Percentiles rank a stretch among this genome's conserved stretches.
Evolutionary conservation across 345 rosid species (phyloP).

Genomic region (Corymbia maculata): DNA sequence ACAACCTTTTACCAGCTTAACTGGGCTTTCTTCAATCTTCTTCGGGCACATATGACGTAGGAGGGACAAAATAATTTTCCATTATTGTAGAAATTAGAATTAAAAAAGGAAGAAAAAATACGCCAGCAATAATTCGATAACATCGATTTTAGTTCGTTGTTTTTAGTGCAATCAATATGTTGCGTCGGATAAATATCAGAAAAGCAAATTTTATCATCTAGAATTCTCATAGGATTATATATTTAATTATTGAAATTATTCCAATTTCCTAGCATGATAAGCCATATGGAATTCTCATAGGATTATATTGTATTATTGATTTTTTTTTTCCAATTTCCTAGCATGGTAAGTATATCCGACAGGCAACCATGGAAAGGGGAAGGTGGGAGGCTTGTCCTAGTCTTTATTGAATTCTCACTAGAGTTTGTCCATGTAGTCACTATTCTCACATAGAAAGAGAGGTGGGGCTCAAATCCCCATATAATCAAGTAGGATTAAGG

Average conservation of each 20-base stretch:
- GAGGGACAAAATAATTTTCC: neutral
- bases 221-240: neutral
- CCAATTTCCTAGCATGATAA: neutral
- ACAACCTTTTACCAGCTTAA: neutral
- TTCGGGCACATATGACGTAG: neutral
- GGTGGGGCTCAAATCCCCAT: no score
- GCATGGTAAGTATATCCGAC: neutral
- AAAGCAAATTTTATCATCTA: fast-evolving
- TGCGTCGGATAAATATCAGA: fast-evolving
- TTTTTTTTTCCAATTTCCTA: neutral
- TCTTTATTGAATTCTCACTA: no score
- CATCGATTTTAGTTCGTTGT: neutral
- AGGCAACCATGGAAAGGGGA: no score
- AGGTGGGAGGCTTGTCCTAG: no score
- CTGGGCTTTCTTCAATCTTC: neutral
- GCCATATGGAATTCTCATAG: neutral
- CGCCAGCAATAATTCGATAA: neutral
- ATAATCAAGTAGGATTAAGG: no score
- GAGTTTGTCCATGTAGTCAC: no score
- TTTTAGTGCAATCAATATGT: fast-evolving
- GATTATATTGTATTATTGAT: neutral
- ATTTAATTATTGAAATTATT: neutral
- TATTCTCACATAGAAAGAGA: no score
- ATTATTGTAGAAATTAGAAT: neutral
- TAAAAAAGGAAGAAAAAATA: neutral